Conservation (phyloP, 306 rosid species). For the Rosa rugosa region DNA sequence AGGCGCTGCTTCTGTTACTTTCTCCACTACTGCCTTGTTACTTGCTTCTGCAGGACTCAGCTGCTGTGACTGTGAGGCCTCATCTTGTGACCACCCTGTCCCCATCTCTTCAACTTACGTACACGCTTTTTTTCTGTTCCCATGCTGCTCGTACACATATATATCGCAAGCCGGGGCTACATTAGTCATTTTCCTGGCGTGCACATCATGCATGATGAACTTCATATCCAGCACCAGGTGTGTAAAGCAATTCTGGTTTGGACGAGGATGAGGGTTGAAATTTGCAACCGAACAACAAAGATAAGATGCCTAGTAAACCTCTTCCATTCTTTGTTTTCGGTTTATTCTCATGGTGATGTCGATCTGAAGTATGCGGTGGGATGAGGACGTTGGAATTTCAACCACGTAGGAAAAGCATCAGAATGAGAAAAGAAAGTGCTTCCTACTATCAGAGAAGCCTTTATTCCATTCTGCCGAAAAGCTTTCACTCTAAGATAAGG, state of each 20-base stretch:
- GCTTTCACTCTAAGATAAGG: not conserved
- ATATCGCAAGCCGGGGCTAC: not conserved
- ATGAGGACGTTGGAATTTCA: not conserved
- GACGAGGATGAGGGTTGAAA: not conserved
- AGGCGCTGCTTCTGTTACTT: not conserved
- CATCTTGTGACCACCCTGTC: slow-evolving; percentile 21
- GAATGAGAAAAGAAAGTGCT: not conserved
- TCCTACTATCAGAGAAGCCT: not conserved
- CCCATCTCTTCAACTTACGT: slow-evolving; percentile 30
- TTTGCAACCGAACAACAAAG: not conserved
- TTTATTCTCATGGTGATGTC: not conserved
- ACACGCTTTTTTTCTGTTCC: not conserved
- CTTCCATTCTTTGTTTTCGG: not conserved
- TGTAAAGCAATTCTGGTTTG: slow-evolving; percentile 1
- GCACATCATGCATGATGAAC: not conserved
- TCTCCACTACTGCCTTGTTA: not conserved
- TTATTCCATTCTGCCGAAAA: not conserved
- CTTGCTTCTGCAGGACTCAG: not conserved
- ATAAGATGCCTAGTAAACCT: slow-evolving; percentile 4
- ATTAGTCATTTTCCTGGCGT: not conserved
- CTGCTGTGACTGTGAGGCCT: slow-evolving; percentile 17
- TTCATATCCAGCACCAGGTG: not conserved
- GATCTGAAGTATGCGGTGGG: not conserved
- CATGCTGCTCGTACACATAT: not conserved
- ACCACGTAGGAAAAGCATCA: not conserved